Evolutionary conservation across 1,139 yeast genomes (phyloP), one percentile per base, ranked within the genome.

Genomic region (Sugiyamaella xylanicola): DNA sequence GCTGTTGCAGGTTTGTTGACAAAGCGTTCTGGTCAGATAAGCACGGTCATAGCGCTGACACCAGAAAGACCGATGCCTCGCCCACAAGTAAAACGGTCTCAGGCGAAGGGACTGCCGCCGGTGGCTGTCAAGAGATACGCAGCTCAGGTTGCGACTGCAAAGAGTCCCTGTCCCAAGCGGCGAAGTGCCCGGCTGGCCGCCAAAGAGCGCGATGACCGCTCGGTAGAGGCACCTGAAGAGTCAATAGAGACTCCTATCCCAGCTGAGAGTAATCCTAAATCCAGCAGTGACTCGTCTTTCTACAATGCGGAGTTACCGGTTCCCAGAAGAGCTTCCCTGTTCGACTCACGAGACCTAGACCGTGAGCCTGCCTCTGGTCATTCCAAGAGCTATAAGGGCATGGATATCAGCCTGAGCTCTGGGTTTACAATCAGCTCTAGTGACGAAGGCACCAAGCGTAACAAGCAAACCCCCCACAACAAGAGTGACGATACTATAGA

Each of bases 141-240:
- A 15, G 47, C 13, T 20, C 42, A 37, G n/a, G 27, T 32, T 2
- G 39, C 48, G 8, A 32, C 17, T 15, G 17, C 40, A 11, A 45
- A 45, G 29, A 45, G 48, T 29, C 48, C 48, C 15, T 45, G 48
- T 20, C 48, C 48, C 19, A 43, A 17, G 19, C 40, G 53, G 15
- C 11, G 53, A 50, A 50, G 53, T 43, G 16, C 53, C 2, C 32
- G 52, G 27, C 29, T 48, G 29, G 52, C 52, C 11, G 47, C 36
- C 8, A 42, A 22, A 21, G 32, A 29, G 7, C n/a, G n/a, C n/a
- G n/a, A n/a, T n/a, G n/a, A n/a, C n/a, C n/a, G n/a, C n/a, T n/a
- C n/a, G n/a, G n/a, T n/a, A n/a, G n/a, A n/a, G n/a, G n/a, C n/a
- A n/a, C n/a, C n/a, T n/a, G n/a, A n/a, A n/a, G n/a, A n/a, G n/a